Base-by-base conservation (phyloP, 768 basidiomycete genomes). In the Hypsizygus marmoreus region DNA sequence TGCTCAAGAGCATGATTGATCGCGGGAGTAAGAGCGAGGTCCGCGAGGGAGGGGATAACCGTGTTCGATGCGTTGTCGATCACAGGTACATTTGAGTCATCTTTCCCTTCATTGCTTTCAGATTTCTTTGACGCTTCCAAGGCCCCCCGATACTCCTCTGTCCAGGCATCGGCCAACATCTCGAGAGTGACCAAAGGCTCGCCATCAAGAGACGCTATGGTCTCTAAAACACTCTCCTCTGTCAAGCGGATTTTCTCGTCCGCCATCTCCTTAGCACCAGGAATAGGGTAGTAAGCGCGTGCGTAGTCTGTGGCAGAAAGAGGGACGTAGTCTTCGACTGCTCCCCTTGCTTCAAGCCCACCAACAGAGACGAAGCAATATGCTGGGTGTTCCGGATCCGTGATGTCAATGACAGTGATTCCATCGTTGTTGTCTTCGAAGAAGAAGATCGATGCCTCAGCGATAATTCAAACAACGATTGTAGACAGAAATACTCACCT, bases 371-470 rank as follows among this genome's bases (percentile, higher is more conserved):
- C 43, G 45, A 65, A 65, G 41, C 65, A 62, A 47, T 65, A 66
- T 1, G 62, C 42, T 14, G 64, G 58, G 24, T 57, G 42, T 24
- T 50, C 36, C 1, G 62, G 64, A 44, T 63, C 54, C 2, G 67
- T 63, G 19, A 71, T 49, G 40, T 71, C 70, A 12, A 68, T 55
- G 16, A 70, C 54, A 9, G 67, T 64, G 4, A 70, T 60, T 0
- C 68, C 67, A 32, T 67, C 65, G 47, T 68, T 59, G 42, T 68
- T 67, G 34, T 64, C 68, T 70, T 10, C 25, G 6, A 43, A 13
- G 29, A 10, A 20, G 12, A 19, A 28, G 17, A 17, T n/a, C 30
- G 12, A 16, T 7, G n/a, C n/a, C 29, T 25, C n/a, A 9, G 38
- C 30, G 10, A 6, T 23, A 20, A 16, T 28, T 6, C 26, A 20